Evolutionary conservation across 306 rosid species (phyloP), one percentile per base, ranked within the genome.

Genomic region (Arachis stenosperma): DNA sequence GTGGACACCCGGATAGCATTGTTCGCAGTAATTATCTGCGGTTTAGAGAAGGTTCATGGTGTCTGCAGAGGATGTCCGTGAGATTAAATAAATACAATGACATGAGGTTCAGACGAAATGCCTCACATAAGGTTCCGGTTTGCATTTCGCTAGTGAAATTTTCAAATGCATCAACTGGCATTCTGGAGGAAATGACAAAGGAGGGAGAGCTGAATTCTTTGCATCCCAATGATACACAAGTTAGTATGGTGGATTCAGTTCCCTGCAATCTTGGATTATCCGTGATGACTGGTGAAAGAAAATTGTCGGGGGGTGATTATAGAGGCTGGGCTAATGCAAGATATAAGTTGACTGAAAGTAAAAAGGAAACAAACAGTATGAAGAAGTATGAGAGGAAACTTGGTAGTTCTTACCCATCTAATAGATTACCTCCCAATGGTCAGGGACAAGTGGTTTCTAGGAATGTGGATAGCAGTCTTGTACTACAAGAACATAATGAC

Each of bases 291-390:
- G 47, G 50, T 17, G 57, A 42, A 53, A 62, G 27, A 36, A 56
- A 61, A 9, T 69, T 81, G 67, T 41, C 76, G 47, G 84, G 80
- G 59, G 84, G 80, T 65, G 84, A 80, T 65, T 65, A 61, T 73
- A 73, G 36, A 59, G 82, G 85, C 65, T 80, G 85, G 87, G 15
- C 75, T 70, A 37, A 29, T 2, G 87, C 80, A 54, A 77, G 67
- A 57, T 61, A 75, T 37, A 68, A 65, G 54, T 64, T 84, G 77
- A 73, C 66, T 36, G 76, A 64, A 69, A 61, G 58, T 67, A 84
- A 77, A 67, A 80, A 36, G 78, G 68, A 67, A 82, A 82, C 44
- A 36, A 61, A 44, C 40, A 52, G 70, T 9, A 33, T 41, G 33
- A 33, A 56, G 61, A 76, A 56, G 67, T 67, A 71, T 71, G 79